Base-by-base conservation (phyloP, 306 rosid species). In the Quercus glauca region DNA sequence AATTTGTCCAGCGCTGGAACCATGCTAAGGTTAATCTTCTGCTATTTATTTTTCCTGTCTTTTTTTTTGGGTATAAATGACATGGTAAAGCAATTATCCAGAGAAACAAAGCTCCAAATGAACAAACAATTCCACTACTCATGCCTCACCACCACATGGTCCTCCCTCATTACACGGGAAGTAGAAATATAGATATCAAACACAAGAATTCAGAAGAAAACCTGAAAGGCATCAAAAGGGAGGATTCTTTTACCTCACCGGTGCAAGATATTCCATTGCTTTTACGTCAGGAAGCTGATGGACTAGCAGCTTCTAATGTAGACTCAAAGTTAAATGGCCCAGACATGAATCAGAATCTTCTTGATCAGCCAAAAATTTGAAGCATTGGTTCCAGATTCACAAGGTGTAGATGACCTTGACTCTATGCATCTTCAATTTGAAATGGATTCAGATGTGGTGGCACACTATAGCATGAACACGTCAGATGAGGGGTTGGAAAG, bases 131-230 rank as follows among this genome's bases (percentile, higher is more conserved):
- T 84, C 99, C 99, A 55, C 81, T 96, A 80, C 99, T 96, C 49
- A 93, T 96, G 92, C 99, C 99, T 78, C 99, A 93, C 80, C 99
- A 96, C 69, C 96, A 90, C 86, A 96, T 96, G 99, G 97, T 96
- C 79, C 92, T 93, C 86, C 99, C 99, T 78, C 99, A 93, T 86
- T 96, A 96, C 91, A 82, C 88, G 97, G 95, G 97, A 72, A 82
- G 71, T 73, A 87, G 86, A 70, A 97, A 89, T 76, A 49, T 78
- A 76, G 88, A 88, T 81, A 81, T 73, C 67, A 89, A 93, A 60
- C 78, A 59, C 77, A 61, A 59, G 67, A 86, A 63, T 77, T 35
- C 72, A 55, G 25, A 52, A 45, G 83, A 83, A 58, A 61, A 82
- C 71, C 28, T 71, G 60, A 77, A 72, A 68, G 88, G 63, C 64